Conservation (phyloP, 495 filamentous ascomycete genomes). For the Trichoderma erinaceum region DNA sequence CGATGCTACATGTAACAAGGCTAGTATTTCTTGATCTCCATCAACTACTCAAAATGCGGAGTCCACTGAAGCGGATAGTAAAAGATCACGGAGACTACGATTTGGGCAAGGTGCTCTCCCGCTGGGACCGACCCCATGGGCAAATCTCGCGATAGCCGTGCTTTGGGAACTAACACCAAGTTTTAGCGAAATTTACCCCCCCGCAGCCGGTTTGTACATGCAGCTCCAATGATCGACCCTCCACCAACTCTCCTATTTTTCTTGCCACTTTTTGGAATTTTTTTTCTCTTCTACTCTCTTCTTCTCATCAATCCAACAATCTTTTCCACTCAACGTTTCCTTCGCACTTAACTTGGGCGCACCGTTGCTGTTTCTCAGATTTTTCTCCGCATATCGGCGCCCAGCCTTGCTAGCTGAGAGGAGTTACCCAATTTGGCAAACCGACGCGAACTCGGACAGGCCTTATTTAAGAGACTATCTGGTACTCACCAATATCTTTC, state of each 20-base stretch:
- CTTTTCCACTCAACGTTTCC: background rate
- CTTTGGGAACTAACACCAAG: background rate
- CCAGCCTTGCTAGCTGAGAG: background rate
- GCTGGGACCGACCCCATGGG: background rate
- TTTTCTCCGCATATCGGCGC: constrained; percentile 1
- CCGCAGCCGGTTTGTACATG: background rate
- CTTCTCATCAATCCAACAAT: background rate
- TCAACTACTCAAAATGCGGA: background rate
- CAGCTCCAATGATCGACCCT: constrained; percentile 11
- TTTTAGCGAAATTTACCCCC: constrained; percentile 8
- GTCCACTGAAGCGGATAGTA: background rate
- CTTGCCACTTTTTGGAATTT: background rate
- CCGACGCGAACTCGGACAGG: background rate
- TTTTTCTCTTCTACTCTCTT: background rate
- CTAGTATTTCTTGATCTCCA: background rate
- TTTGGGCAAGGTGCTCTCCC: background rate
- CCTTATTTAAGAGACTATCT: background rate
- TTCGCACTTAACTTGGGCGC: background rate
- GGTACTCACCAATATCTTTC: background rate
- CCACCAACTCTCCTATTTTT: background rate
- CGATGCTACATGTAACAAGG: background rate
- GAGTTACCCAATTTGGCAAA: constrained; percentile 11
- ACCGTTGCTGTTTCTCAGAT: background rate
- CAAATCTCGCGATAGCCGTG: background rate
- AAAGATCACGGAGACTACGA: background rate